A percentile compares a stretch with the other conserved stretches of the same genome.
Conservation (phyloP, 371 early-diverging fungal genomes). For the Lichtheimia ramosa region DNA sequence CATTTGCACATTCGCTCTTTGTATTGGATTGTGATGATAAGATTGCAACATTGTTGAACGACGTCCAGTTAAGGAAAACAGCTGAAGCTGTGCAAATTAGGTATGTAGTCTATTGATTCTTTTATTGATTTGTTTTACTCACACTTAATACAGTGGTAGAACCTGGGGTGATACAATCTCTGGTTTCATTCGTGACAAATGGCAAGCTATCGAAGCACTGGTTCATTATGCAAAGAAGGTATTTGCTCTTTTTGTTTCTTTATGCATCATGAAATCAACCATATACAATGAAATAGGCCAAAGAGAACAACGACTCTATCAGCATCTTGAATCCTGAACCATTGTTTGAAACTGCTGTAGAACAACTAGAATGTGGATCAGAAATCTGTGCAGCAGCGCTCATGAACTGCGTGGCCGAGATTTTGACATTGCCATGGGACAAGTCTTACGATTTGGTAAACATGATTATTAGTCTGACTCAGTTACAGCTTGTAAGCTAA, state of each 20-base stretch:
- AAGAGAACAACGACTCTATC: background rate
- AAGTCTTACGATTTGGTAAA: slow-evolving; percentile 25
- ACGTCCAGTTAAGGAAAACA: slow-evolving; percentile 26
- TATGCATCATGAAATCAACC: too few species aligned
- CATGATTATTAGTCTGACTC: background rate
- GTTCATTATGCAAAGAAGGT: slow-evolving; percentile 25
- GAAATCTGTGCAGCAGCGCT: slow-evolving; percentile 41
- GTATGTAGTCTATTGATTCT: slow-evolving; percentile 10
- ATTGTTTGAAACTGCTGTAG: slow-evolving; percentile 35
- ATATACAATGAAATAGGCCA: background rate
- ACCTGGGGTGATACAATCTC: slow-evolving; percentile 43
- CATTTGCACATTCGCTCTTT: slow-evolving; percentile 8
- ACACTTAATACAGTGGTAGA: slow-evolving; percentile 9
- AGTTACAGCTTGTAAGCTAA: background rate
- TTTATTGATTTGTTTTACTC: background rate
- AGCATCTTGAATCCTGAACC: slow-evolving; percentile 27
- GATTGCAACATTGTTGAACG: slow-evolving; percentile 16
- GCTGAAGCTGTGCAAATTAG: slow-evolving; percentile 34
- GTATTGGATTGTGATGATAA: slow-evolving; percentile 18
- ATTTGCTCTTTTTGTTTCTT: too few species aligned
- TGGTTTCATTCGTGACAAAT: slow-evolving; percentile 35
- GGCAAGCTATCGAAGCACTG: slow-evolving; percentile 34
- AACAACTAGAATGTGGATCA: slow-evolving; percentile 42
- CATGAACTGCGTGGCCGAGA: slow-evolving; percentile 27
- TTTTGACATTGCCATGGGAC: slow-evolving; percentile 32